Evolutionary conservation across 1,284 basidiomycete species (phyloP), one percentile per base, ranked within the genome.

Genomic region (Mycosarcoma mackinlayi): DNA sequence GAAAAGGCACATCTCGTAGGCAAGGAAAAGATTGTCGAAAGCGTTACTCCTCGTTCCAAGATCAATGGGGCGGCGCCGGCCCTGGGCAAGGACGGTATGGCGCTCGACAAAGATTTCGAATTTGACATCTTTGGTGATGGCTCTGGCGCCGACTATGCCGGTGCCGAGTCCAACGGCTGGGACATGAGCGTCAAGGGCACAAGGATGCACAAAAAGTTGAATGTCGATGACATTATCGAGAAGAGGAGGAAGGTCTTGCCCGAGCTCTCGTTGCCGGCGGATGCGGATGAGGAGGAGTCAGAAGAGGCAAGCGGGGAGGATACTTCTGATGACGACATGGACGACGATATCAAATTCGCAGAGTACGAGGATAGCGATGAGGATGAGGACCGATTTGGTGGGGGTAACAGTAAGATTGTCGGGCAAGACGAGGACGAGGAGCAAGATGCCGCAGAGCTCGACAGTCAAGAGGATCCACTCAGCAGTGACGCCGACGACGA

Each of bases 331-430:
- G 53, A 58, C 19, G 60, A 54, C 16, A 48, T 73, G 16, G 73
- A 77, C 24, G 76, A 70, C 23, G 70, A 65, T 21, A 55, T 71
- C 41, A 70, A 60, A 21, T 53, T 42, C 13, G 58, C 53, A 1
- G 65, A 61, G 34, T 61, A 55, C 13, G 75, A 65, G 4, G 73
- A 75, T 13, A 78, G 69, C 18, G 79, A 94, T 83, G 54, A 56
- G 4, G 46, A 53, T 3, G 46, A 46, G 18, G 76, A 78, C 19
- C 73, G 63, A n/a, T 80, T 80, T 27, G 79, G 79, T 21, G 72
- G 55, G 18, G 78, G 70, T 2, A 63, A 41, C 3, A 50, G 72
- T 16, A 80, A 80, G 23, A 78, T 71, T 18, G 76, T 68, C 18
- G 77, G 67, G 21, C 68, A 64, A 14, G 73, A 72, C 23, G 73